phyloP scores from a whole-genome alignment of 192 early-diverging fungal genomes.

The Thamnidium elegans region DNA sequence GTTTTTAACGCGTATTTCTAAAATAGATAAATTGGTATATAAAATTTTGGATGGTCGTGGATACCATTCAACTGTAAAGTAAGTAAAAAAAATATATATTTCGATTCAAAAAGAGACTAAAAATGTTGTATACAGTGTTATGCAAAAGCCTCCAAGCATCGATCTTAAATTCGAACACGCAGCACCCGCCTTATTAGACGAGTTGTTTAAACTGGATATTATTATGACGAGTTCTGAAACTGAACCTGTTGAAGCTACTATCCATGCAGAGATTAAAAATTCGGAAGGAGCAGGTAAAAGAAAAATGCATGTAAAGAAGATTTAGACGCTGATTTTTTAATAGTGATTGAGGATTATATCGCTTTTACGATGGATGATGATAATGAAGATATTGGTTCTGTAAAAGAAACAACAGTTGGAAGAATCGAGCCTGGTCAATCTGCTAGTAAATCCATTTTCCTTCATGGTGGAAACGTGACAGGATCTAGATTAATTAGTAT shows the following conservation, averaged over 20 bases:
- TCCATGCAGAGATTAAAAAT: conserved; percentile 60
- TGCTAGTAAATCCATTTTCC: conserved; percentile 25
- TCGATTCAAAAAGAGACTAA: not conserved
- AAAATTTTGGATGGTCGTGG: conserved; percentile 53
- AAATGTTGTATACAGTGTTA: conserved; percentile 34
- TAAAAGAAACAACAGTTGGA: conserved; percentile 41
- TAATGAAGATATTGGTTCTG: conserved; percentile 20
- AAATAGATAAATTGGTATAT: conserved; percentile 8
- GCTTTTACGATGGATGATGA: conserved; percentile 8
- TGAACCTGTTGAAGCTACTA: conserved; percentile 52
- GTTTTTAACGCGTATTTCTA: too few species aligned
- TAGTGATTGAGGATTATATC: conserved; percentile 25
- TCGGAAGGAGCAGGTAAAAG: conserved; percentile 40
- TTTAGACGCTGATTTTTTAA: too few species aligned
- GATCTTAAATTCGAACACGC: conserved; percentile 48
- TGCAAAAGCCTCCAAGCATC: conserved; percentile 61
- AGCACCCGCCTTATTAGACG: conserved; percentile 68
- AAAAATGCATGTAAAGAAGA: too few species aligned
- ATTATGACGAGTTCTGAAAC: conserved; percentile 62
- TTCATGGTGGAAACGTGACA: conserved; percentile 25
- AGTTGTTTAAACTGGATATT: conserved; percentile 59
- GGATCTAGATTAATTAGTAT: conserved; percentile 32
- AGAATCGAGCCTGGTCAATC: conserved; percentile 37
- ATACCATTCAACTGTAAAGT: conserved; percentile 48
- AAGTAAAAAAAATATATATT: conserved; percentile 12